Conservation (phyloP, 2,329 filamentous ascomycete genomes). For the Penicillium sclerotiorum region DNA sequence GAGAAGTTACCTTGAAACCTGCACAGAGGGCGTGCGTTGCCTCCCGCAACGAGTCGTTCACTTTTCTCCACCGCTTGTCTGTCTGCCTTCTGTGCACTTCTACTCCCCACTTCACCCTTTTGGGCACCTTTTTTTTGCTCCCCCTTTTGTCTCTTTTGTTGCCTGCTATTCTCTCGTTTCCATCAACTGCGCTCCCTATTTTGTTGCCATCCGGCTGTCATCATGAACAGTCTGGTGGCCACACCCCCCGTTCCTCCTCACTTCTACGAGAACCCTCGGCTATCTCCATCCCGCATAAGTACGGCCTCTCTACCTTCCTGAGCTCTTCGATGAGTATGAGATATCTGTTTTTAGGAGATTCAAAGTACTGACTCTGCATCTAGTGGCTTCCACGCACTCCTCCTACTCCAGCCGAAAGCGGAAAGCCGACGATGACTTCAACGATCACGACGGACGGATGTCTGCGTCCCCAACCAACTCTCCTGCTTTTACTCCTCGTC, state of each 20-base stretch:
- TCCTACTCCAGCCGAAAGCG: conserved; percentile 67
- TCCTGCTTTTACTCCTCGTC: conserved; percentile 70
- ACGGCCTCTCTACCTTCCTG: conserved; percentile 33
- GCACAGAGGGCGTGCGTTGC: conserved; percentile 34
- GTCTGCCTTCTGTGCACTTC: conserved; percentile 26
- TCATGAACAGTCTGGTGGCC: conserved; percentile 64
- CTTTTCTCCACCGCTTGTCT: conserved; percentile 38
- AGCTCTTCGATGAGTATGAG: neutral
- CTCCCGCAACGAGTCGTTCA: conserved; percentile 37
- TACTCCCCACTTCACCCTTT: conserved; percentile 29
- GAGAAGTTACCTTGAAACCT: conserved; percentile 23
- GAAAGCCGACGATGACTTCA: conserved; percentile 76
- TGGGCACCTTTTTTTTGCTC: conserved; percentile 20
- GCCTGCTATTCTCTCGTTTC: conserved; percentile 5
- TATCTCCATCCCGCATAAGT: conserved; percentile 64
- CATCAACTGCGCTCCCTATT: conserved; percentile 3
- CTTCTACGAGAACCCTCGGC: conserved; percentile 62
- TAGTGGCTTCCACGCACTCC: conserved; percentile 44
- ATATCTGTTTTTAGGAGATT: neutral
- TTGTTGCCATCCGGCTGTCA: conserved; percentile 39
- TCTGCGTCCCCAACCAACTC: conserved; percentile 83
- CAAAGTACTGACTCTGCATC: conserved; percentile 17
- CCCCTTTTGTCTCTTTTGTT: conserved; percentile 12
- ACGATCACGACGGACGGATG: conserved; percentile 77
- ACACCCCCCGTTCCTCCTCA: conserved; percentile 64